A percentile compares a stretch with the other conserved stretches of the same genome.
Evolutionary conservation across 2,329 filamentous ascomycete genomes (phyloP).

Genomic region (Ceratocystis colombiana): DNA sequence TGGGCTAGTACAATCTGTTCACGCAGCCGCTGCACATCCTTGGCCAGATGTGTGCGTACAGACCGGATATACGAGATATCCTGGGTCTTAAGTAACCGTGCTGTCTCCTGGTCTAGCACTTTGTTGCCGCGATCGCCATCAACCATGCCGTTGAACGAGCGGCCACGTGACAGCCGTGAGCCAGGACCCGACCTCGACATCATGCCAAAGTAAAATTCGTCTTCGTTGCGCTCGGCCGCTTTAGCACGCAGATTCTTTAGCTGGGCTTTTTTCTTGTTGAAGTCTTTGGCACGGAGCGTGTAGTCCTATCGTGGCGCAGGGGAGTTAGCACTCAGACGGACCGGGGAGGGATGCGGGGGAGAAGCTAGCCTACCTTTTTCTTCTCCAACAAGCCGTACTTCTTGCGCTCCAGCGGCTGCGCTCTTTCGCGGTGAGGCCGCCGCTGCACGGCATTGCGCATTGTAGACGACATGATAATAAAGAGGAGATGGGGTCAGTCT

Average conservation of each 20-base stretch:
- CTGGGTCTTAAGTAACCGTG: conserved; percentile 58
- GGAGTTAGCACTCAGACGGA: neutral
- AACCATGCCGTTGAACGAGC: conserved; percentile 46
- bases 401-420: conserved; percentile 70
- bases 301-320: conserved; percentile 43
- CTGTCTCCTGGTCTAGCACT: conserved; percentile 46
- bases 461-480: conserved; percentile 41
- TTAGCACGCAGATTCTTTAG: conserved; percentile 52
- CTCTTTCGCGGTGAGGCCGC: conserved; percentile 81
- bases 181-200: conserved; percentile 50
- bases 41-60: conserved; percentile 48
- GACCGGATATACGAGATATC: conserved; percentile 56
- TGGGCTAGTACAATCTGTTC: conserved; percentile 43
- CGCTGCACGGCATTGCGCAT: conserved; percentile 59
- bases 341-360: conserved; percentile 18
- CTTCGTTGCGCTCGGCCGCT: conserved; percentile 56
- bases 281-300: conserved; percentile 53
- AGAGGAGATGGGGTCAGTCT: too few relatives aligned
- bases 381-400: conserved; percentile 92
- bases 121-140: conserved; percentile 49
- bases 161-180: conserved; percentile 40
- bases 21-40: conserved; percentile 48
- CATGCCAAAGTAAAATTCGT: conserved; percentile 67
- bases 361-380: conserved; percentile 55
- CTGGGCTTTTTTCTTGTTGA: conserved; percentile 53